A percentile compares a stretch with the other conserved stretches of the same genome.
Conservation (phyloP, 345 rosid genomes). For the Balakata baccata region DNA sequence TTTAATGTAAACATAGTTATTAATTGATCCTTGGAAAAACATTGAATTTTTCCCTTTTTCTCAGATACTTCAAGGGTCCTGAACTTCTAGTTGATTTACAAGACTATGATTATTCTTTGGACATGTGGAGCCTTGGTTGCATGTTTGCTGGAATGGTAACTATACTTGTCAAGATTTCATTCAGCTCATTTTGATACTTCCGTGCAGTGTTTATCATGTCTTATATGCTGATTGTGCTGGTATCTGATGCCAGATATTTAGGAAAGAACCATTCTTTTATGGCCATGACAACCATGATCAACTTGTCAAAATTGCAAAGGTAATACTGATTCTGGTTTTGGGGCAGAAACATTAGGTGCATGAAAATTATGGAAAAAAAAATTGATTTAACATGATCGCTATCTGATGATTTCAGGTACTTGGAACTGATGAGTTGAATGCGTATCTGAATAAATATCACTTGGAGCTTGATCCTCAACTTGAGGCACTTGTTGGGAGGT, state of each 20-base stretch:
- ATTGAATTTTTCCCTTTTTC: slow-evolving; percentile 18
- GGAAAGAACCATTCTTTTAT: slow-evolving; percentile 95
- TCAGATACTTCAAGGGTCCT: slow-evolving; percentile 95
- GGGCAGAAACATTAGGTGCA: background rate
- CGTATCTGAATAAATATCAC: slow-evolving; percentile 74
- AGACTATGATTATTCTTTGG: slow-evolving; percentile 96
- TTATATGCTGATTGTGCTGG: slow-evolving; percentile 13
- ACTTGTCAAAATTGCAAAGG: slow-evolving; percentile 95
- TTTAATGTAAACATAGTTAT: background rate
- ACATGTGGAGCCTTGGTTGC: slow-evolving; percentile 99
- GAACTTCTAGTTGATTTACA: slow-evolving; percentile 92
- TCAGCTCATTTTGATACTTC: background rate
- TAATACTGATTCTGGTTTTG: slow-evolving; percentile 25
- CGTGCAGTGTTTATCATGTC: background rate
- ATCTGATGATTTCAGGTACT: slow-evolving; percentile 54
- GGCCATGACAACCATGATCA: slow-evolving; percentile 99
- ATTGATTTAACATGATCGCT: background rate
- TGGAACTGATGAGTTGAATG: slow-evolving; percentile 77
- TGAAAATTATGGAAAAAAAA: background rate
- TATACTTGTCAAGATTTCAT: background rate
- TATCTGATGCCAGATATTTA: slow-evolving; percentile 60
- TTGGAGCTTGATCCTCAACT: slow-evolving; percentile 83
- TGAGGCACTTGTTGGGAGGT: slow-evolving; percentile 83
- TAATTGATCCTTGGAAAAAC: background rate
- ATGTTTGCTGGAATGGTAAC: slow-evolving; percentile 99